Base-by-base conservation (phyloP, 2,329 filamentous ascomycete species). In the Neonectria neomacrospora region DNA sequence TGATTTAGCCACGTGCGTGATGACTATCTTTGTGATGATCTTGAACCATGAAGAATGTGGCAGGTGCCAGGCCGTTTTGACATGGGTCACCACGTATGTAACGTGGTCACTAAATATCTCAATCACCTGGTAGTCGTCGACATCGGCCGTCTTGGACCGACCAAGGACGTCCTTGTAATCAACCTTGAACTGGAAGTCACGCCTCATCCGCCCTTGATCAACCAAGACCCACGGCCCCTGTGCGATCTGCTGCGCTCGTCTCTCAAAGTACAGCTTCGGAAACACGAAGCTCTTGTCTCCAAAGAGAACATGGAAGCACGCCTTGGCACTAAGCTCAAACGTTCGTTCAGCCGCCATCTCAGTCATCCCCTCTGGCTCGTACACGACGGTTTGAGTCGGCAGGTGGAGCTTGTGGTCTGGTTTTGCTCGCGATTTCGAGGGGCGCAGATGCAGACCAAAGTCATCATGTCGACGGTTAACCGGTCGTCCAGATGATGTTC, bases 241-340 rank as follows among this genome's bases (percentile, higher is more conserved):
- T 2, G 91, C 88, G 66, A 97, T 94, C 66, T 90, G 88, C 76
- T 90, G 87, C 14, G 92, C 93, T 71, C 90, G 86, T 54, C 92
- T 87, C 76, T 97, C 93, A 75, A 93, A 91, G 76, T 97, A 95
- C 30, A 98, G 83, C 73, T 95, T 89, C 71, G 96, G 93, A 80
- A 97, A 99, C 41, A 98, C 90, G 34, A 94, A 93, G 76, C 93
- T 97, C 80, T 95, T 97, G 78, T 99, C 96, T 39, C 96, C 96
- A 78, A 98, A 99, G 54, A 99, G 86, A 16, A 98, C 92, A 74
- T 98, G 95, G 77, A 98, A 99, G 61, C 97, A 89, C 0, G 93
- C 93, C 78, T 99, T 98, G 50, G 96, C 91, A 66, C 93, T 96
- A 64, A 98, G 90, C 69, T 96, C 91, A 76, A 97, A 97, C 68